Evolutionary conservation across 257 asterid genomes (phyloP), one percentile per base, ranked within the genome.

Genomic region (Jacaranda mimosifolia): DNA sequence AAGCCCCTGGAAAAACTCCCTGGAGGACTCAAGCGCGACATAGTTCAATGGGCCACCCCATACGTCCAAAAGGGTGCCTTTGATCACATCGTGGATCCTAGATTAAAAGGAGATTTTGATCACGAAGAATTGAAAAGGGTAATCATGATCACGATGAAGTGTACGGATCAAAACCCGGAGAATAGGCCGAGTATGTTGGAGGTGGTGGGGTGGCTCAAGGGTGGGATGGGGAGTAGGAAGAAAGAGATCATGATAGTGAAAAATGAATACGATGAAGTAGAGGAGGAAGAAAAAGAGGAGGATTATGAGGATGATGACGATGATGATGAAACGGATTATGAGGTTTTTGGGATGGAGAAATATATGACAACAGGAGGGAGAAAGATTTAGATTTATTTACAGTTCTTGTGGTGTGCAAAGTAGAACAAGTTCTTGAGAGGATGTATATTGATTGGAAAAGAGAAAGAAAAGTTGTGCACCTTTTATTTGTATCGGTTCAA

Each of bases 111-210:
- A 0, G 73, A 56, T 4, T 90, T 86, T 7, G 87, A 89, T 59
- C 68, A n/a, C 2, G 66, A 63, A 0, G 85, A 86, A 51, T 55
- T 90, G 51, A 86, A 80, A 57, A 82, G 73, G 5, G 79, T 85
- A 8, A 72, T 90, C 3, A 40, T 80, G 76, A 77, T 90, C 15
- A 90, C 94, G 2, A 72, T 90, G 83, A 82, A 77, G 36, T 92
- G 97, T 55, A 89, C 92, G 0, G 86, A 90, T 19, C 59, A 64
- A 0, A 77, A 80, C 21, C 89, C 94, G 3, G 93, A 90, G 71
- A 92, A 83, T 40, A 78, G 97, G 81, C 97, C 96, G 14, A 83
- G 80, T 68, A 90, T 92, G 97, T 1, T 80, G 84, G 92, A 89
- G 63, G 88, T 87, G 71, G 96, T 80, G 73, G 90, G 72, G 5